A percentile compares a stretch with the other conserved stretches of the same genome.
phyloP scores from a whole-genome alignment of 352 stramenopile species.

The Pythium scleroteichum region DNA sequence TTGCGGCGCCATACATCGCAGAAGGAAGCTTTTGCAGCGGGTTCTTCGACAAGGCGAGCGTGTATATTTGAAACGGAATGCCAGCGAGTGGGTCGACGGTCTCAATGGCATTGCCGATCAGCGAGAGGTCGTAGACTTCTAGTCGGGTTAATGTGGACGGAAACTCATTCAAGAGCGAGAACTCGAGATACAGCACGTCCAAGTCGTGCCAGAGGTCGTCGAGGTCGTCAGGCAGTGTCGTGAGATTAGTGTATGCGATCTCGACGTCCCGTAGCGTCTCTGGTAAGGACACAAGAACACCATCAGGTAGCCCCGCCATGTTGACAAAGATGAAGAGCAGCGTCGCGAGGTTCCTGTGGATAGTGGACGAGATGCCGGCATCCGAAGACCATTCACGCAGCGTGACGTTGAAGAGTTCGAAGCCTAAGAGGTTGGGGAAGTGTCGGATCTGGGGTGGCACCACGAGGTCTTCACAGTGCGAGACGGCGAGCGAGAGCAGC shows the following conservation, averaged over 20 bases:
- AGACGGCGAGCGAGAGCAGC: conserved; percentile 26
- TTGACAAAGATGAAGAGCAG: conserved; percentile 17
- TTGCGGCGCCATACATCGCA: neutral
- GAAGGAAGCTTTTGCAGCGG: conserved; percentile 11
- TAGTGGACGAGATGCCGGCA: conserved; percentile 4
- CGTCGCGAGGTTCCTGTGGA: conserved; percentile 9
- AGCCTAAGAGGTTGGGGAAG: conserved; percentile 20
- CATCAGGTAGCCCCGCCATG: conserved; percentile 23
- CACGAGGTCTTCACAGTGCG: conserved; percentile 20
- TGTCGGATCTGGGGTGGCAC: conserved; percentile 15
- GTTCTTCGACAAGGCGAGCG: conserved; percentile 19
- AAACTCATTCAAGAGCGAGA: conserved; percentile 13
- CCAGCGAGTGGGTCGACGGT: neutral
- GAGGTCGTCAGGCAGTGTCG: conserved; percentile 24
- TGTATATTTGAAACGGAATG: conserved; percentile 7
- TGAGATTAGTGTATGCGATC: conserved; percentile 35
- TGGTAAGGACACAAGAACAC: conserved; percentile 6
- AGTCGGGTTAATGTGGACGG: conserved; percentile 12
- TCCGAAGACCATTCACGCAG: conserved; percentile 24
- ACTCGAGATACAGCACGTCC: conserved; percentile 32
- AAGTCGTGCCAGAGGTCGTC: conserved; percentile 27
- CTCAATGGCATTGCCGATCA: conserved; percentile 21
- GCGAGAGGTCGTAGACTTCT: conserved; percentile 21
- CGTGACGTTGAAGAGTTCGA: conserved; percentile 32
- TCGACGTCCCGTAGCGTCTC: conserved; percentile 20